Base-by-base conservation (phyloP, 1,284 basidiomycete genomes). In the Kalmanozyma brasiliensis region DNA sequence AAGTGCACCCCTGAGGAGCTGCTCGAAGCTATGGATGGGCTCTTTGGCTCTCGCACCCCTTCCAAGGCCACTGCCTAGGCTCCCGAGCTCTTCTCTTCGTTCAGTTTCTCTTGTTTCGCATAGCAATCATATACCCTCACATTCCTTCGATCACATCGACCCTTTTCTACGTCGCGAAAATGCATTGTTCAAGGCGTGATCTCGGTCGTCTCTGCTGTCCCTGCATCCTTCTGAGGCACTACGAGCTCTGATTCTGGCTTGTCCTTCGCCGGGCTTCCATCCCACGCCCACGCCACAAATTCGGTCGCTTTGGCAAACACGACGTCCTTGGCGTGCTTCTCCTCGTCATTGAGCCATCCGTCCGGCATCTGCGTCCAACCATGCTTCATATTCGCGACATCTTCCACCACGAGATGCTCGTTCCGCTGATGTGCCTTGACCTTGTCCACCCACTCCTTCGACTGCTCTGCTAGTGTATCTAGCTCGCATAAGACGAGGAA, bases 331-430 rank as follows among this genome's bases (percentile, higher is more conserved):
- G 63, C 58, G 11, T 52, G 37, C 34, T 52, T 62, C 19, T 71
- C 68, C 19, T 66, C 52, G 4, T 45, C 24, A 2, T 38, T 52
- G 10, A 71, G 59, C 68, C 68, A 71, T 20, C 68, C 55, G 17
- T 71, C 63, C 2, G 68, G 68, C 68, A 71, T 71, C 48, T 71
- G 68, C 0, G 68, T 71, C 68, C 68, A 71, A 36, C 68, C 68
- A 35, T 71, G 68, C 33, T 66, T 71, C 45, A 63, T 55, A 17
- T 61, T 61, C 2, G 53, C 48, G 1, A 66, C 59, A n/a, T 66
- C 63, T 19, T 66, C 68, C 14, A 71, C 52, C 1, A 71, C 68
- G 0, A 71, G 45, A 43, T 71, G 46, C 29, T 66, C 59, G 14
- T 40, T 46, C n/a, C 62, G 36, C 6, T 53, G 35, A 55, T 71